Evolutionary conservation across 805 yeast species (phyloP).

Genomic region (Blastobotrys peoriensis): DNA sequence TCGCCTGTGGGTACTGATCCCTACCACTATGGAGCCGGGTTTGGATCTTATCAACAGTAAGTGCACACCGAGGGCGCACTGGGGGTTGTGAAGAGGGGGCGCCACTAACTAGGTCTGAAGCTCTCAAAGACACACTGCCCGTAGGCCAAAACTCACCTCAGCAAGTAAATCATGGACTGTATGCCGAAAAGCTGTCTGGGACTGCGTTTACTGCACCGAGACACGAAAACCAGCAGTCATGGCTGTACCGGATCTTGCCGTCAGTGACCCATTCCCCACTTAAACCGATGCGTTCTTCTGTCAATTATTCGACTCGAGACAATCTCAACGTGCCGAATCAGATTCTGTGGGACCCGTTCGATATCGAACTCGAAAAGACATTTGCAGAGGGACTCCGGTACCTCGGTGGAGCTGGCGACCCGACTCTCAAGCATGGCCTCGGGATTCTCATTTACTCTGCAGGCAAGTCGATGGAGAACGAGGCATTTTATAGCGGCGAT

Average conservation of each 20-base stretch:
- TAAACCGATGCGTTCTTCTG: conserved; percentile 6
- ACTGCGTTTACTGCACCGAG: conserved; percentile 28
- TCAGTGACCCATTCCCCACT: conserved; percentile 20
- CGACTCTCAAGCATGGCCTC: conserved; percentile 19
- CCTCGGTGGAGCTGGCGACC: conserved; percentile 23
- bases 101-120: conserved; percentile 17
- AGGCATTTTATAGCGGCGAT: conserved; percentile 22
- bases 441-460: conserved; percentile 23
- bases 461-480: conserved; percentile 20
- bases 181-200: conserved; percentile 27
- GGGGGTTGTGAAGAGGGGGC: not conserved
- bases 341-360: conserved; percentile 23
- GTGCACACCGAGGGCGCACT: not conserved
- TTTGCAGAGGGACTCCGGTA: conserved; percentile 20
- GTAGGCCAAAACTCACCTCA: conserved; percentile 25
- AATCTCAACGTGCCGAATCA: conserved; percentile 22
- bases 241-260: conserved; percentile 25
- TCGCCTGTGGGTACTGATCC: conserved; percentile 18
- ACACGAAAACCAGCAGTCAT: conserved; percentile 22
- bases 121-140: conserved; percentile 22
- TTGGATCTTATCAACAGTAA: conserved; percentile 22
- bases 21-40: conserved; percentile 20
- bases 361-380: conserved; percentile 12
- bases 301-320: conserved; percentile 5
- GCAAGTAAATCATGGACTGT: conserved; percentile 21